Percentiles rank a stretch among this genome's conserved stretches.
These are phyloP conservation scores for Mycosphaerella arachidis DNA, from an alignment of 2,329 filamentous ascomycete genomes.

Conservation along the genomic window DNA sequence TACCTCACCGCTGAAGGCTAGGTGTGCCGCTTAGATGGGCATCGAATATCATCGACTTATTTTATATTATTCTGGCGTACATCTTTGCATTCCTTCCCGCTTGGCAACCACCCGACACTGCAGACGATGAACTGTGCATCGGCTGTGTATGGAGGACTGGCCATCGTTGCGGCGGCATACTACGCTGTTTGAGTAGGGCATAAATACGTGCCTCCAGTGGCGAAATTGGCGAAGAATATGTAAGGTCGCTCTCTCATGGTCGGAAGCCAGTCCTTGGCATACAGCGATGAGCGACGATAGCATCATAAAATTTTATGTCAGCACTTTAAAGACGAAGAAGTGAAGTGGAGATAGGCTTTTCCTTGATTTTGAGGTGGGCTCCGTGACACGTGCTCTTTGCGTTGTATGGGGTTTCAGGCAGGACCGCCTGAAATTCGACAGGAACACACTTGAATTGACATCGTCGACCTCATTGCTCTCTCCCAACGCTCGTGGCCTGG, in stretches of 20 bases:
- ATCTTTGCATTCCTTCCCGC: slow-evolving; percentile 27
- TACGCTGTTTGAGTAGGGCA: slow-evolving; percentile 29
- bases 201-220: slow-evolving; percentile 26
- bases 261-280: background rate
- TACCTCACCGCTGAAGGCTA: slow-evolving; percentile 25
- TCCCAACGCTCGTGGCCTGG: too few relatives aligned
- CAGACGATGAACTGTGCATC: slow-evolving; percentile 27
- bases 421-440: too few relatives aligned
- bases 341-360: too few relatives aligned
- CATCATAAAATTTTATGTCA: background rate
- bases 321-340: background rate
- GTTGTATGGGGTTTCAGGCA: too few relatives aligned
- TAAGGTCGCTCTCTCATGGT: background rate
- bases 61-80: slow-evolving; percentile 21
- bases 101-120: slow-evolving; percentile 20
- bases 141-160: slow-evolving; percentile 19
- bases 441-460: too few relatives aligned
- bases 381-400: too few relatives aligned
- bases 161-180: slow-evolving; percentile 18
- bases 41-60: slow-evolving; percentile 23
- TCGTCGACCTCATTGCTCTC: too few relatives aligned
- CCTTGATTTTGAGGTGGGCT: too few relatives aligned
- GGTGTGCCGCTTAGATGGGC: slow-evolving; percentile 21
- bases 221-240: slow-evolving; percentile 21
- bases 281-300: background rate